Percentiles rank a stretch among this genome's conserved stretches.
Evolutionary conservation across 176 grass and related monocot species (phyloP).

Genomic region (Cenchrus fungigraminus): DNA sequence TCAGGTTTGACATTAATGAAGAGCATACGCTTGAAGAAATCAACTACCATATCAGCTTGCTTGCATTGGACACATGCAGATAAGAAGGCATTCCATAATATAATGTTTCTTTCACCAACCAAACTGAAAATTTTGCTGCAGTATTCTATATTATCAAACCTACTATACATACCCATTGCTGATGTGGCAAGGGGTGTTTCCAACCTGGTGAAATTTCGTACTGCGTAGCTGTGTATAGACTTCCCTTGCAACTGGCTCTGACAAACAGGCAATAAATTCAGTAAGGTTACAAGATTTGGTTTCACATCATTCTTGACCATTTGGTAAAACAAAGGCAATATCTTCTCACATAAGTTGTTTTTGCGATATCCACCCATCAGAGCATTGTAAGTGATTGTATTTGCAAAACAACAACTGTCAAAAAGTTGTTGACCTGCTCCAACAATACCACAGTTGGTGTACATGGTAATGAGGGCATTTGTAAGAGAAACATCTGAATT

Average conservation of each 20-base stretch:
- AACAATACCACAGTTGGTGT: slow-evolving; percentile 61
- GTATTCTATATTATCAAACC: slow-evolving; percentile 64
- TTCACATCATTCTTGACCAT: slow-evolving; percentile 51
- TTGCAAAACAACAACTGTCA: slow-evolving; percentile 38
- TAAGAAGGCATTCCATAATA: slow-evolving; percentile 67
- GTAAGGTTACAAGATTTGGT: slow-evolving; percentile 57
- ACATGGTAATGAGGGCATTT: slow-evolving; percentile 81
- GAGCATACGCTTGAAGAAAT: slow-evolving; percentile 57
- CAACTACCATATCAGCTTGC: slow-evolving; percentile 48
- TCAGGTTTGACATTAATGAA: slow-evolving; percentile 49
- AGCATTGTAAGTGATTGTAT: slow-evolving; percentile 61
- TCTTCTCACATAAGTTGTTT: slow-evolving; percentile 42
- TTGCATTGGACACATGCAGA: slow-evolving; percentile 65
- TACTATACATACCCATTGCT: slow-evolving; percentile 67
- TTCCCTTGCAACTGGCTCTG: slow-evolving; percentile 59
- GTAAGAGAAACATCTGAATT: slow-evolving; percentile 55
- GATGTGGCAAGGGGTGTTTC: slow-evolving; percentile 58
- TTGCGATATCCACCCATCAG: slow-evolving; percentile 77
- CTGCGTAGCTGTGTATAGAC: slow-evolving; percentile 58
- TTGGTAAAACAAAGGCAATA: slow-evolving; percentile 56
- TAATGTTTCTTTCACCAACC: slow-evolving; percentile 52
- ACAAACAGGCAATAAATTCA: slow-evolving; percentile 67
- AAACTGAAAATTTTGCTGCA: slow-evolving; percentile 52
- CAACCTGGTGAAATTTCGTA: slow-evolving; percentile 52
- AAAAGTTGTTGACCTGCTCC: slow-evolving; percentile 56